Evolutionary conservation across 2,329 filamentous ascomycete species (phyloP).

Genomic region (Fusarium phyllophilum): DNA sequence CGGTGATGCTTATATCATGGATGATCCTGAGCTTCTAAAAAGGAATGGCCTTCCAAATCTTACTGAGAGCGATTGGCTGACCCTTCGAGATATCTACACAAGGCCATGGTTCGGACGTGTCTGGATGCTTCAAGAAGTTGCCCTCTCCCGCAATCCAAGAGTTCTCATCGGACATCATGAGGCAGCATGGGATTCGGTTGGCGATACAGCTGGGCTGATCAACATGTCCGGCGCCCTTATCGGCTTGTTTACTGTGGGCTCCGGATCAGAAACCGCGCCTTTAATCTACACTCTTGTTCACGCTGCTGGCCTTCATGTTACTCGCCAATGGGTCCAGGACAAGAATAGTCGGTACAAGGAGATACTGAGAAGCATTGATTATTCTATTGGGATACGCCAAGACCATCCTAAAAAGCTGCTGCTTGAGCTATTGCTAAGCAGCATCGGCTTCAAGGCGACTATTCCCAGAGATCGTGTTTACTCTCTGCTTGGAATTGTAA

Average conservation of each 20-base stretch:
- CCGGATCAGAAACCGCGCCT: neutral
- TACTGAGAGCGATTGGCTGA: slow-evolving; percentile 21
- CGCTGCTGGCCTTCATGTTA: neutral
- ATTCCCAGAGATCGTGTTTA: slow-evolving; percentile 38
- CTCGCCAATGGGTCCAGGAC: neutral
- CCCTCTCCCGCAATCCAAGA: neutral
- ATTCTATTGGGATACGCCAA: neutral
- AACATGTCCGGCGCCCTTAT: neutral
- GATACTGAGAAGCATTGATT: neutral
- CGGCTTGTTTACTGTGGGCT: neutral
- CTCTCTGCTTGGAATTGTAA: slow-evolving; percentile 39
- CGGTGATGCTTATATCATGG: slow-evolving; percentile 29
- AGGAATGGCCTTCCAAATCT: slow-evolving; percentile 34
- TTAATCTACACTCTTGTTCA: neutral
- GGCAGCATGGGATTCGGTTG: neutral
- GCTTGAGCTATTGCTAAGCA: slow-evolving; percentile 22
- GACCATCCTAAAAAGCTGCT: neutral
- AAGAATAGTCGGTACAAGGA: neutral
- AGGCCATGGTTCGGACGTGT: slow-evolving; percentile 44
- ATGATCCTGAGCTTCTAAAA: slow-evolving; percentile 18
- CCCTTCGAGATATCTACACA: slow-evolving; percentile 27
- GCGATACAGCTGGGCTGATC: neutral
- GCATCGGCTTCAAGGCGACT: slow-evolving; percentile 34
- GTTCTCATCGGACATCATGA: neutral
- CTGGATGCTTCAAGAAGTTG: slow-evolving; percentile 33